Base-by-base conservation (phyloP, 306 rosid genomes). In the Trifolium subterraneum region DNA sequence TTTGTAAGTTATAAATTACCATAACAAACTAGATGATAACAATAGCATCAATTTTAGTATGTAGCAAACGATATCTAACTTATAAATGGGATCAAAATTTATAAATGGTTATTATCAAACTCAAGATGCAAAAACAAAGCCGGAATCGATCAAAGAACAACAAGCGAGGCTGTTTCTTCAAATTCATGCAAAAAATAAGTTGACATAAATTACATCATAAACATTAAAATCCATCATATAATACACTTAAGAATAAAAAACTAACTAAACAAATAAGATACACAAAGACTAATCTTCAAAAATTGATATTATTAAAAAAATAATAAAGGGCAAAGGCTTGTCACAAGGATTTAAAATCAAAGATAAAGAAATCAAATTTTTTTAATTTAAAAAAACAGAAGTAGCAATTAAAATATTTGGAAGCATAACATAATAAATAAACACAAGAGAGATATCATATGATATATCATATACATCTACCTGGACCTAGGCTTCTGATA, bases 401-500 rank as follows among this genome's bases (percentile, higher is more conserved):
- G 16, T 20, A 36, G 60, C 7, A 72, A 72, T 27, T 42, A 56
- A 31, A 56, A 64, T 67, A 76, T 41, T 48, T 4, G 41, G 54
- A 60, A 38, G 66, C 62, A 72, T 5, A 54, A 63, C 47, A 64
- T 16, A 55, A 10, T 35, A 25, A 58, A 20, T 33, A 13, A 45
- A 8, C 11, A 6, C 45, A 33, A 62, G 45, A 4, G 14, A 35
- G 6, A 11, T 14, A 59, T 3, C 52, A 39, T 12, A 59, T 59
- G 14, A 25, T 27, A 60, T 35, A 35, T 0, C 7, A 35, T 35
- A 35, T 36, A 36, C 8, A 36, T 63, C 38, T 62, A 79, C 86
- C 88, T 85, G 38, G 86, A 88, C 96, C 91, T 92, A 6, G 99
- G 91, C 67, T 83, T 89, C 13, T 89, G 97, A 78, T 77, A 87